phyloP scores from a whole-genome alignment of 805 yeast genomes.

The Saccharomyces jurei region DNA sequence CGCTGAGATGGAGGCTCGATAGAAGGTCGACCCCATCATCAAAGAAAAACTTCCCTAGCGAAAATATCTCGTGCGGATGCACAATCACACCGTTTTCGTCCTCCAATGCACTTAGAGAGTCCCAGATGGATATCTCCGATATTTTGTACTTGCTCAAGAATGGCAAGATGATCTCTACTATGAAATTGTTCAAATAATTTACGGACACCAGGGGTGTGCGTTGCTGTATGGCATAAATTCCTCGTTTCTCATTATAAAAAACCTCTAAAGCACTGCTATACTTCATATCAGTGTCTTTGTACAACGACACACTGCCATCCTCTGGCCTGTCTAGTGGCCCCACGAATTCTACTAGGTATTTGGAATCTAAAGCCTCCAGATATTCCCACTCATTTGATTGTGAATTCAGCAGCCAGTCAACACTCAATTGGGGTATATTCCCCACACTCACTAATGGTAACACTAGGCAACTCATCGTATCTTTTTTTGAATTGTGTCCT shows the following conservation, averaged over 20 bases:
- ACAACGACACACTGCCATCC: not conserved
- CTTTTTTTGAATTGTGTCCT: not conserved
- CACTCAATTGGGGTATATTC: conserved; percentile 77
- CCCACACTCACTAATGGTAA: conserved; percentile 82
- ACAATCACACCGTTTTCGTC: conserved; percentile 3
- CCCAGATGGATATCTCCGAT: conserved; percentile 45
- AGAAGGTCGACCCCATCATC: not conserved
- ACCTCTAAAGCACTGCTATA: conserved; percentile 61
- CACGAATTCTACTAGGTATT: conserved; percentile 68
- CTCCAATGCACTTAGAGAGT: conserved; percentile 59
- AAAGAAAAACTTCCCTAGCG: not conserved
- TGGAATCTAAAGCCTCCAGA: conserved; percentile 50
- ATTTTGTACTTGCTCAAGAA: conserved; percentile 38
- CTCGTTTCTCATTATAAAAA: conserved; percentile 35
- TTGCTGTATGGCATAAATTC: conserved; percentile 62
- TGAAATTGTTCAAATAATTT: conserved; percentile 43
- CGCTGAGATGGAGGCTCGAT: not conserved
- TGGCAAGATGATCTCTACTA: conserved; percentile 43
- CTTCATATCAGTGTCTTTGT: conserved; percentile 10
- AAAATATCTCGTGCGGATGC: not conserved
- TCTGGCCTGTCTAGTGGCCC: conserved; percentile 59
- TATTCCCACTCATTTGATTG: conserved; percentile 34
- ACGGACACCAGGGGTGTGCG: conserved; percentile 75
- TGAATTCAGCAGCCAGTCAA: conserved; percentile 61
- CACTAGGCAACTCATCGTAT: conserved; percentile 31